Base-by-base conservation (phyloP, 768 basidiomycete species). In the Boletus subparvulus region DNA sequence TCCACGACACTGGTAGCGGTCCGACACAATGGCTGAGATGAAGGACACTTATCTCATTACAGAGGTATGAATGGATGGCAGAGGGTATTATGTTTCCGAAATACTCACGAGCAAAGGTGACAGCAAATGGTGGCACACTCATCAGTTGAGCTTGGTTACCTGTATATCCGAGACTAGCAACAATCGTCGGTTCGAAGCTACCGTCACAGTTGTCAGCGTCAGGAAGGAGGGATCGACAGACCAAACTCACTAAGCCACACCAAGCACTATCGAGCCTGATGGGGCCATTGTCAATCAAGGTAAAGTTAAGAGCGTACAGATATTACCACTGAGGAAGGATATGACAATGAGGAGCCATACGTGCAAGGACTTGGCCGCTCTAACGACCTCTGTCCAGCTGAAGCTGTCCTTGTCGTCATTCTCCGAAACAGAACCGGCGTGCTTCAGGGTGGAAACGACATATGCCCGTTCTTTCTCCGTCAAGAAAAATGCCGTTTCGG, bases 141-240 rank as follows among this genome's bases (percentile, higher is more conserved):
- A 85, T 83, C 1, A 89, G 74, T 62, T 87, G 85, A 4, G 84
- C 81, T 19, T 73, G 68, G 30, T 77, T 74, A 0, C 80, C 76
- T 2, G 76, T 74, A 64, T 80, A 86, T 32, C 86, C 86, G 3
- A 88, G 78, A 10, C 77, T 74, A 35, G 81, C 74, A 7, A 92
- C 82, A 69, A 92, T 88, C 7, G 85, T 44, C 9, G 90, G 90
- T 7, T 83, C 75, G 71, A 92, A 92, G 64, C 89, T 83, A 37
- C 50, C 61, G 69, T 59, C 50, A 50, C 17, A 17, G 13, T 78
- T 74, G n/a, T 80, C 41, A 61, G 75, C 49, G 73, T 72, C 1
- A 21, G 77, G 44, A 37, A 76, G 40, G 12, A 56, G 16, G 4
- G 3, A 17, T n/a, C 36, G n/a, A 56, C 16, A 58, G 24, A 13